Conservation (phyloP, 2,329 filamentous ascomycete genomes). For the Sphaerulina populicola region DNA sequence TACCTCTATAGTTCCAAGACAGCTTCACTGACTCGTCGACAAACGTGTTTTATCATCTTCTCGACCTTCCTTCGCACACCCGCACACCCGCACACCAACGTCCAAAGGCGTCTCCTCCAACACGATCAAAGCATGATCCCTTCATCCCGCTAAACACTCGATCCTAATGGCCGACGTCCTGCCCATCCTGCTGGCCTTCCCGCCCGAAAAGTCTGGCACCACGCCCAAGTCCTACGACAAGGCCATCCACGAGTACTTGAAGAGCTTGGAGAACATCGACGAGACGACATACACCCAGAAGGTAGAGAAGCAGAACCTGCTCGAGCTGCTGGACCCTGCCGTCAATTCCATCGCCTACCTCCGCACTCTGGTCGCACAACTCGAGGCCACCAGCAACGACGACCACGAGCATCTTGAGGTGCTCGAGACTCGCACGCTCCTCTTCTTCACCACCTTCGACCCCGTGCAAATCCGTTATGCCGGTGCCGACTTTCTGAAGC, state of each 20-base stretch:
- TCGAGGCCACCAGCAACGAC: slow-evolving; percentile 15
- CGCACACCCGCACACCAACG: too few relatives aligned
- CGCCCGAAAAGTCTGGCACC: slow-evolving; percentile 21
- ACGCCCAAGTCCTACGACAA: slow-evolving; percentile 36
- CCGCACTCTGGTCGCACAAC: slow-evolving; percentile 42
- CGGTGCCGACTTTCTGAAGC: slow-evolving; percentile 40
- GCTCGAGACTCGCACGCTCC: slow-evolving; percentile 42
- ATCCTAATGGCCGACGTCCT: slow-evolving; percentile 25
- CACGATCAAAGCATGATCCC: slow-evolving; percentile 4
- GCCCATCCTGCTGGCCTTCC: slow-evolving; percentile 30
- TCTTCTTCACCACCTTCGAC: slow-evolving; percentile 46
- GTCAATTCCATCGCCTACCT: slow-evolving; percentile 54
- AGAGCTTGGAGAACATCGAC: slow-evolving; percentile 31
- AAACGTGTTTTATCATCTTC: too few relatives aligned
- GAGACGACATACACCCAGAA: slow-evolving; percentile 31
- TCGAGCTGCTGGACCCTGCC: slow-evolving; percentile 47
- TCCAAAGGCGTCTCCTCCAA: neutral
- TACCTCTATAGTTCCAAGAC: too few relatives aligned
- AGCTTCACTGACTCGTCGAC: too few relatives aligned
- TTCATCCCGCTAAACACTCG: neutral
- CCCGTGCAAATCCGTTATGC: slow-evolving; percentile 49
- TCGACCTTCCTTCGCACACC: too few relatives aligned
- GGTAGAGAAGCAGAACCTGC: slow-evolving; percentile 35
- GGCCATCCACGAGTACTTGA: slow-evolving; percentile 31
- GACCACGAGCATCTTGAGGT: slow-evolving; percentile 33